Base-by-base conservation (phyloP, 73 alveolate genomes). In the Paramecium caudatum region DNA sequence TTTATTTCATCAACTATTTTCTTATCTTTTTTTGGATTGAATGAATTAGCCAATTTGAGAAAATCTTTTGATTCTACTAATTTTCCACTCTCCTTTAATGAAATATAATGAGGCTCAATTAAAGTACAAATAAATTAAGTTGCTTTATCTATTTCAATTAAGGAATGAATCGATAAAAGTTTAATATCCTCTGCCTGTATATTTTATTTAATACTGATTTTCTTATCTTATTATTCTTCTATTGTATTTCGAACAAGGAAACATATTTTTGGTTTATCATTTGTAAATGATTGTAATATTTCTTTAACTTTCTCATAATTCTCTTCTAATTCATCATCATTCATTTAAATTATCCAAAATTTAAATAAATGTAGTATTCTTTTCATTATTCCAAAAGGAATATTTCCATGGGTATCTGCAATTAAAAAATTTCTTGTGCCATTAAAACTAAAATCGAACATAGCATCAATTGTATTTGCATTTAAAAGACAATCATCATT, bases 381-480 rank as follows among this genome's bases (percentile, higher is more conserved):
- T 1, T 27, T 55, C 30, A 55, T 27, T 9, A 55, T 23, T 19
- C 30, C 80, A 10, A 1, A 2, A 27, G 80, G 80, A 23, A 55
- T 23, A 55, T 55, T 27, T 23, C 80, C 80, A 55, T 55, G 80
- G 9, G 80, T 23, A 55, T 55, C 80, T 23, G 80, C 80, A 5
- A 55, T 15, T 43, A 55, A 27, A 55, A 55, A 55, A 0, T 55
- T 23, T 21, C 80, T 55, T 55, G 80, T 55, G 10, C 45, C 45
- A 55, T 55, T 55, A 21, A 55, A 55, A 27, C 30, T 43, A 27
- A 19, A 55, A 55, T 55, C 80, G 12, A 55, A 55, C 80, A 55
- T 55, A 5, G 30, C 8, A 55, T 55, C 80, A 27, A 55, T 55
- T 55, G 80, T 55, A 10, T 23, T 55, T 4, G 10, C 80, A 55